These are phyloP conservation scores for Kluyveromyces sp. DNA, from an alignment of 1,139 yeast species.

Conservation along the genomic window DNA sequence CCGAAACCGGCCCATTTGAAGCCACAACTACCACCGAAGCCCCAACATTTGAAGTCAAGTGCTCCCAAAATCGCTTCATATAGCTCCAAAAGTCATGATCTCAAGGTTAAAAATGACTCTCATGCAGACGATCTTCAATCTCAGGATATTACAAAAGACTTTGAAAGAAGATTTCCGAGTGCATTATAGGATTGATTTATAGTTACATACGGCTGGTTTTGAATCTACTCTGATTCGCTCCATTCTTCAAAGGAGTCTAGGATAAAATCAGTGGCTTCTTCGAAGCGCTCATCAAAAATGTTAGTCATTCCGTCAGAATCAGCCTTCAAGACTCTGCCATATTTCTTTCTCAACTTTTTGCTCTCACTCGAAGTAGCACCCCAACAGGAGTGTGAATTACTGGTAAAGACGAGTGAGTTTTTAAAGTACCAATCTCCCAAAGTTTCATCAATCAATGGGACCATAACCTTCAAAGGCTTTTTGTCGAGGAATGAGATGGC, in stretches of 20 bases:
- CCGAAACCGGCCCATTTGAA: constrained; percentile 15
- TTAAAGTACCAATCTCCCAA: constrained; percentile 82
- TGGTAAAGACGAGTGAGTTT: constrained; percentile 76
- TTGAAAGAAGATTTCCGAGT: constrained; percentile 20
- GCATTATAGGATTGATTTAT: constrained; percentile 11
- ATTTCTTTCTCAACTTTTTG: constrained; percentile 80
- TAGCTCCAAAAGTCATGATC: background rate
- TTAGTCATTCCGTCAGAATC: constrained; percentile 69
- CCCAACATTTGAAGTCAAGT: constrained; percentile 11
- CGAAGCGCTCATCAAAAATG: constrained; percentile 72
- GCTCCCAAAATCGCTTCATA: background rate
- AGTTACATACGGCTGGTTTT: background rate
- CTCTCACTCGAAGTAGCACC: constrained; percentile 42
- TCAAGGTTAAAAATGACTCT: constrained; percentile 10
- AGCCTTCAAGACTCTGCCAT: constrained; percentile 78
- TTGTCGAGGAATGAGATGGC: constrained; percentile 66
- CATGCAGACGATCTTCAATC: constrained; percentile 6
- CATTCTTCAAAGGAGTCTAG: constrained; percentile 57
- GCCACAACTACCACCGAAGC: constrained; percentile 17
- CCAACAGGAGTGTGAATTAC: constrained; percentile 74
- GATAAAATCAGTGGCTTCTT: constrained; percentile 78
- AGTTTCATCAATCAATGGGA: constrained; percentile 82
- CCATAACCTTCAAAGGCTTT: constrained; percentile 62
- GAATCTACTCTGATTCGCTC: constrained; percentile 30
- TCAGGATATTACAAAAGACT: constrained; percentile 17